These are phyloP conservation scores for Pyrenophora teres DNA, from an alignment of 2,329 filamentous ascomycete species.

Conservation along the genomic window DNA sequence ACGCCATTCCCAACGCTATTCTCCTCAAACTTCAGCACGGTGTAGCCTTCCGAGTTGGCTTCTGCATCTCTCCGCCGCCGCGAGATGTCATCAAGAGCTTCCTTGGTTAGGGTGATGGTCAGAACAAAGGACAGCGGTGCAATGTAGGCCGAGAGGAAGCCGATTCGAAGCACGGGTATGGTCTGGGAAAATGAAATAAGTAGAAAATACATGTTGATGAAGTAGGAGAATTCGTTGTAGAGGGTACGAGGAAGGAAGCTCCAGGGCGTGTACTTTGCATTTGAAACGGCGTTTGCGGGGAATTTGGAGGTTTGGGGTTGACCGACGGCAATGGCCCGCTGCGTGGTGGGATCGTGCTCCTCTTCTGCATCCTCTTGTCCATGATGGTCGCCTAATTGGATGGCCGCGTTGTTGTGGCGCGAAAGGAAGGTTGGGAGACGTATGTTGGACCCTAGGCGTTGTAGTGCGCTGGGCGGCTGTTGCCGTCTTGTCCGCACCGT, in stretches of 20 bases:
- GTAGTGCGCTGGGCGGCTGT: slow-evolving; percentile 44
- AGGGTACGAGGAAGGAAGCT: slow-evolving; percentile 92
- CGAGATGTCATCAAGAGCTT: slow-evolving; percentile 91
- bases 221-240: slow-evolving; percentile 99
- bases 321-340: slow-evolving; percentile 77
- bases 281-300: slow-evolving; percentile 89
- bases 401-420: slow-evolving; percentile 29
- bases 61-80: slow-evolving; percentile 85
- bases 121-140: slow-evolving; percentile 91
- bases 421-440: slow-evolving; percentile 70
- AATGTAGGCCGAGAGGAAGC: slow-evolving; percentile 93
- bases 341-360: slow-evolving; percentile 65
- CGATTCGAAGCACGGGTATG: slow-evolving; percentile 86
- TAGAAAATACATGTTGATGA: slow-evolving; percentile 99
- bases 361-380: slow-evolving; percentile 52
- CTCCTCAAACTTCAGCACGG: slow-evolving; percentile 73
- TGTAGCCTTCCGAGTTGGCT: slow-evolving; percentile 90
- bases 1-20: slow-evolving; percentile 48
- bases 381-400: slow-evolving; percentile 29
- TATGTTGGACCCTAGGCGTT: slow-evolving; percentile 58
- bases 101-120: slow-evolving; percentile 89
- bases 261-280: slow-evolving; percentile 95
- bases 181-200: slow-evolving; percentile 93
- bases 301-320: slow-evolving; percentile 74
- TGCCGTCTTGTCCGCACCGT: slow-evolving; percentile 28